These are phyloP conservation scores for Sanghuangporus weigelae DNA, from an alignment of 1,284 basidiomycete genomes.

Conservation along the genomic window DNA sequence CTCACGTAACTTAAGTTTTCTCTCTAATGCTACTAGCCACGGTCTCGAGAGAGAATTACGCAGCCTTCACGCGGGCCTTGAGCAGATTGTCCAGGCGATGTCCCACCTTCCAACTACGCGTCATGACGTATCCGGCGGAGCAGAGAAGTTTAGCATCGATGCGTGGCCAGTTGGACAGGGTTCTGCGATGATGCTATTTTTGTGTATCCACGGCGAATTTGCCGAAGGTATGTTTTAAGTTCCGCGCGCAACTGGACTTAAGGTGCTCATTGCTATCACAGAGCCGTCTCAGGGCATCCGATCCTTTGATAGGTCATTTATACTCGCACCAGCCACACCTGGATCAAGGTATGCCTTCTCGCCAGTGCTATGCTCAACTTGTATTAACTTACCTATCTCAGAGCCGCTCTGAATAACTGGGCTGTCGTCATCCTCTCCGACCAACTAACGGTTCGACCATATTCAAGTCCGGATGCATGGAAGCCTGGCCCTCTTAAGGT, in stretches of 20 bases:
- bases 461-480: slow-evolving; percentile 82
- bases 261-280: slow-evolving; percentile 23
- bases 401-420: slow-evolving; percentile 83
- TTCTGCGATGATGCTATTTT: slow-evolving; percentile 60
- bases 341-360: slow-evolving; percentile 65
- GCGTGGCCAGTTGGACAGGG: slow-evolving; percentile 74
- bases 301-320: slow-evolving; percentile 91
- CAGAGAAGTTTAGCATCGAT: slow-evolving; percentile 87
- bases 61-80: slow-evolving; percentile 71
- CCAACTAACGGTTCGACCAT: slow-evolving; percentile 77
- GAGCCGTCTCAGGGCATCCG: slow-evolving; percentile 65
- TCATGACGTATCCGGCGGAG: slow-evolving; percentile 69
- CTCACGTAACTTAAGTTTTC: slow-evolving; percentile 74
- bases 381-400: slow-evolving; percentile 27
- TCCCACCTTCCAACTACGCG: slow-evolving; percentile 68
- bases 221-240: slow-evolving; percentile 59
- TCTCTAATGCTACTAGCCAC: slow-evolving; percentile 33
- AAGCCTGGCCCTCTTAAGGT: slow-evolving; percentile 63
- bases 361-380: slow-evolving; percentile 1
- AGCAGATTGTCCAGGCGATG: slow-evolving; percentile 60
- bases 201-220: slow-evolving; percentile 90
- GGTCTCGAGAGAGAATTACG: slow-evolving; percentile 59
- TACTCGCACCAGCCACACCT: slow-evolving; percentile 76
- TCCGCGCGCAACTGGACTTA: background rate
- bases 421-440: slow-evolving; percentile 88